Base-by-base conservation (phyloP, 2,329 filamentous ascomycete genomes). In the Diaporthe helianthi region DNA sequence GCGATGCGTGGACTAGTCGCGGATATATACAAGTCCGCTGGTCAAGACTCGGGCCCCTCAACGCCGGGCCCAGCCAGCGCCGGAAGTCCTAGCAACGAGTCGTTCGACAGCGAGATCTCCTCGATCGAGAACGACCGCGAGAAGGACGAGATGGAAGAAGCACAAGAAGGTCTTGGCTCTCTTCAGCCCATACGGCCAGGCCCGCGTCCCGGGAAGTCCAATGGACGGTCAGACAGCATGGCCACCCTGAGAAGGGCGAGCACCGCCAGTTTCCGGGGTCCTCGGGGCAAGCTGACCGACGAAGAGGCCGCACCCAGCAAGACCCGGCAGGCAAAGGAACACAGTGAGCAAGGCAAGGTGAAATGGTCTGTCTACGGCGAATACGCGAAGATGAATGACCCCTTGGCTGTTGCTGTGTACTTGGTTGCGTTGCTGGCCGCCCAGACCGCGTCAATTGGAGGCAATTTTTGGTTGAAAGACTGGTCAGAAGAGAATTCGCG, bases 321-420 rank as follows among this genome's bases (percentile, higher is more conserved):
- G 81, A 94, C 92, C 53, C 93, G 90, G 77, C 94, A 98, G 80
- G 86, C 85, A 68, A 97, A 97, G 80, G 96, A 99, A 79, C 91
- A 92, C 73, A 87, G 89, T 2, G 94, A 99, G 79, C 94, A 99
- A 81, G 96, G 96, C 76, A 98, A 98, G 79, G 96, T 99, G 74
- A 98, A 98, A 80, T 98, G 96, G 94, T 87, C 76, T 75, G 95
- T 99, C 33, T 99, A 99, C 77, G 84, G 85, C 22, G 94, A 98
- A 80, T 99, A 99, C 76, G 97, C 96, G 68, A 97, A 93, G 81
- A 93, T 93, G 70, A 98, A 93, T 83, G 98, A 98, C 78, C 80
- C 98, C 19, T 83, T 88, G 68, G 97, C 96, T 15, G 96, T 99
- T 10, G 80, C 81, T 19, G 84, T 98, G 73, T 99, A 98, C 79